Percentiles rank a stretch among this genome's conserved stretches.
Evolutionary conservation across 106 monocot species (phyloP).

Genomic region (Apostasia ramifera): DNA sequence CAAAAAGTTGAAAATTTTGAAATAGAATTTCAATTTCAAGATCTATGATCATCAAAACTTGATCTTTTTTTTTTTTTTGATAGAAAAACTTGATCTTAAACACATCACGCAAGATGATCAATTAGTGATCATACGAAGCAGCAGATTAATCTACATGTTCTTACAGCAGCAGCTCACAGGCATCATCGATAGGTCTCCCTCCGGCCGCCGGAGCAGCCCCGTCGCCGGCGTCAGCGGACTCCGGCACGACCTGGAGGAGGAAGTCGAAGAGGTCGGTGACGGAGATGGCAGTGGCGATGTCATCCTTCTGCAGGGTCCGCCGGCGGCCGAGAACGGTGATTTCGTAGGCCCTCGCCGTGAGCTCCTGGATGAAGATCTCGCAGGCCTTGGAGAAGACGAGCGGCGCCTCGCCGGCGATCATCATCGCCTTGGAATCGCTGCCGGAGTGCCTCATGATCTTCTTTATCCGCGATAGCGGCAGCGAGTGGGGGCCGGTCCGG

Average conservation of each 20-base stretch:
- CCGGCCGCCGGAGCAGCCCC: no score
- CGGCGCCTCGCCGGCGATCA: slow-evolving; percentile 34
- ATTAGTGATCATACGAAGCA: no score
- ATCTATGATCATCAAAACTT: no score
- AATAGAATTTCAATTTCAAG: no score
- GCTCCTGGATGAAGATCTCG: slow-evolving; percentile 29
- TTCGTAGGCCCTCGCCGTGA: slow-evolving; percentile 17
- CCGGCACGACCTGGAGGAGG: slow-evolving; percentile 21
- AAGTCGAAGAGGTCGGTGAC: slow-evolving; percentile 28
- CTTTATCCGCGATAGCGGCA: slow-evolving; percentile 35
- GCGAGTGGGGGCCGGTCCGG: slow-evolving; percentile 19
- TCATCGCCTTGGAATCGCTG: slow-evolving; percentile 11
- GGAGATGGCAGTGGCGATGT: slow-evolving; percentile 13
- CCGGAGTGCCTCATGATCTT: slow-evolving; percentile 35
- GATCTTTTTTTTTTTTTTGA: no score
- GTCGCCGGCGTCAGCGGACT: background rate
- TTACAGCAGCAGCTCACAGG: no score
- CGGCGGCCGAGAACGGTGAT: slow-evolving; percentile 16
- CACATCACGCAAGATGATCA: no score
- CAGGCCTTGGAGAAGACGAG: slow-evolving; percentile 29
- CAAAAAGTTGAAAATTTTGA: no score
- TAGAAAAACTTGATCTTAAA: no score
- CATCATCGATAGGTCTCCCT: no score
- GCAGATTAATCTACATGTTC: no score
- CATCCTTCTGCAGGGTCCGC: slow-evolving; percentile 32